A percentile compares a stretch with the other conserved stretches of the same genome.
phyloP scores from a whole-genome alignment of 352 stramenopile species.

The Pythium sukuiense region DNA sequence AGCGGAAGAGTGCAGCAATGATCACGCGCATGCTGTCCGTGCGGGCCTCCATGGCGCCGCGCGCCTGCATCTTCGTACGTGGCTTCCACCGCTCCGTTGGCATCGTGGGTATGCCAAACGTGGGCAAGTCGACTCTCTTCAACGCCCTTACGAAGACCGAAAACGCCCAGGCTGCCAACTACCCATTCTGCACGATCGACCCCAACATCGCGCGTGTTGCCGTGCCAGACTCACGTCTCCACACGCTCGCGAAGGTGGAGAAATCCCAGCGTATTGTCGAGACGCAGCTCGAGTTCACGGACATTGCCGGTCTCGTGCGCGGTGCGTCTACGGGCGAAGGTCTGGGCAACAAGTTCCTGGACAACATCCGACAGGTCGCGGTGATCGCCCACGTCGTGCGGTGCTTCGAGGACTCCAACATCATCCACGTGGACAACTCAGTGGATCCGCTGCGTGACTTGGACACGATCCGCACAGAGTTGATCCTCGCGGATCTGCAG shows the following conservation, averaged over 20 bases:
- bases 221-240: conserved; percentile 65
- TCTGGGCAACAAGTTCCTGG: conserved; percentile 87
- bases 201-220: conserved; percentile 80
- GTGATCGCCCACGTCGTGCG: conserved; percentile 92
- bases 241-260: conserved; percentile 63
- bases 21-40: conserved; percentile 11
- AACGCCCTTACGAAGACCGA: conserved; percentile 87
- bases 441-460: conserved; percentile 97
- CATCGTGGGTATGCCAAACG: conserved; percentile 89
- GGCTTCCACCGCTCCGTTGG: conserved; percentile 80
- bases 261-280: conserved; percentile 61
- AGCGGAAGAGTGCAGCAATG: conserved; percentile 14
- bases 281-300: conserved; percentile 80
- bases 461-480: conserved; percentile 97
- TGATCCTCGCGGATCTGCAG: conserved; percentile 91
- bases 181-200: conserved; percentile 90
- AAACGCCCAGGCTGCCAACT: conserved; percentile 85
- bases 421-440: conserved; percentile 96
- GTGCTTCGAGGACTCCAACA: conserved; percentile 98
- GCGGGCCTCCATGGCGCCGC: conserved; percentile 1
- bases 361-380: conserved; percentile 84
- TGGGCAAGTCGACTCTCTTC: conserved; percentile 89
- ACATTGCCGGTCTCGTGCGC: conserved; percentile 84
- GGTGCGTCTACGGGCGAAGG: conserved; percentile 81
- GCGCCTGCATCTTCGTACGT: conserved; percentile 23